These are phyloP conservation scores for Annona squamosa DNA, from an alignment of 164 flowering plant genomes.

Conservation along the genomic window DNA sequence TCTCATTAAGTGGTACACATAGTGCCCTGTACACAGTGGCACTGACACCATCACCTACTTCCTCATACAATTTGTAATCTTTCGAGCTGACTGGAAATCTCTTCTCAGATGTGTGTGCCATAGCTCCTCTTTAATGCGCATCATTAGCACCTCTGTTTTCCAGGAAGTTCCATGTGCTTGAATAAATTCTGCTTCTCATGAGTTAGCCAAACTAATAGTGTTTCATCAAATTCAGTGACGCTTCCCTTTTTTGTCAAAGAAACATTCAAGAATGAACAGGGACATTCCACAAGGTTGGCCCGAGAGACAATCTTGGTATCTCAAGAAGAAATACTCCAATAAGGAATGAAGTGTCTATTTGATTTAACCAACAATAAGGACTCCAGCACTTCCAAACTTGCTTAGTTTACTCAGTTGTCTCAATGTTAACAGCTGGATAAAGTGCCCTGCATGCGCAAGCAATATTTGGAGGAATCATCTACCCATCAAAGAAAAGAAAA, in stretches of 20 bases:
- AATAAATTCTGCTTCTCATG: slow-evolving; percentile 5
- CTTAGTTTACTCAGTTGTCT: neutral
- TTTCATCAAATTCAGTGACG: slow-evolving; percentile 37
- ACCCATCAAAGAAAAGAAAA: neutral
- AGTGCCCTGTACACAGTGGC: slow-evolving; percentile 89
- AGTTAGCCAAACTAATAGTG: slow-evolving; percentile 21
- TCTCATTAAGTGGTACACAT: slow-evolving; percentile 74
- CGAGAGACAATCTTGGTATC: neutral
- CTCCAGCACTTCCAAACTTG: neutral
- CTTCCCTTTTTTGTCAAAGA: slow-evolving; percentile 13
- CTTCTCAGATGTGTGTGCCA: slow-evolving; percentile 45
- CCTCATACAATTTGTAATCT: slow-evolving; percentile 77
- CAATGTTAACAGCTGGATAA: neutral
- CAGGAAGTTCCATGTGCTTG: slow-evolving; percentile 9
- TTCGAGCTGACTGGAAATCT: slow-evolving; percentile 56
- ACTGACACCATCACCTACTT: slow-evolving; percentile 91
- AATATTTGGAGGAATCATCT: neutral
- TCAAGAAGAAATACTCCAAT: slow-evolving; percentile 2
- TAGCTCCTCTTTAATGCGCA: slow-evolving; percentile 32
- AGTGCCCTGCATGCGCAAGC: neutral
- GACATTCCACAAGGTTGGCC: slow-evolving; percentile 1
- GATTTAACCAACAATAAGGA: neutral
- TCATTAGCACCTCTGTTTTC: slow-evolving; percentile 19
- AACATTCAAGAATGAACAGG: slow-evolving; percentile 8
- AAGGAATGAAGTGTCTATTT: neutral